phyloP scores from a whole-genome alignment of 352 stramenopile genomes.

The Pythium sukuiense region DNA sequence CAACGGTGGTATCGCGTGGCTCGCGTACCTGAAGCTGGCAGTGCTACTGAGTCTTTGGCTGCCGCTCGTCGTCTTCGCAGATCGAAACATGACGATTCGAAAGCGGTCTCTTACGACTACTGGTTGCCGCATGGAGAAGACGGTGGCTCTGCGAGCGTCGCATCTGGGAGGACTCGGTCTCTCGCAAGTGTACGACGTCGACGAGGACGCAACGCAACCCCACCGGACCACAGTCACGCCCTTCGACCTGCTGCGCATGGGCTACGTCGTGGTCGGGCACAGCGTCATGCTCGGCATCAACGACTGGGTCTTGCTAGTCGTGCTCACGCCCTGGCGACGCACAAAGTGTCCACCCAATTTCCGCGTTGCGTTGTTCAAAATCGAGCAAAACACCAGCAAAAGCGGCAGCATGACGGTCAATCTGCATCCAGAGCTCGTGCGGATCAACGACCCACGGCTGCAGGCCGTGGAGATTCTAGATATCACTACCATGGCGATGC shows the following conservation, averaged over 20 bases:
- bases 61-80: constrained; percentile 31
- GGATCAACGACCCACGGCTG: constrained; percentile 35
- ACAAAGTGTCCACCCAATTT: constrained; percentile 28
- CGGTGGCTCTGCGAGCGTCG: constrained; percentile 2
- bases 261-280: constrained; percentile 18
- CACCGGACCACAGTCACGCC: background rate
- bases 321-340: constrained; percentile 23
- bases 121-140: constrained; percentile 8
- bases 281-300: constrained; percentile 13
- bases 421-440: constrained; percentile 27
- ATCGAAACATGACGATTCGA: constrained; percentile 28
- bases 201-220: background rate
- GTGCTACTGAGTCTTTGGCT: constrained; percentile 36
- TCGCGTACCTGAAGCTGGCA: constrained; percentile 41
- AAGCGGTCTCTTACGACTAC: constrained; percentile 24
- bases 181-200: background rate
- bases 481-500: constrained; percentile 9
- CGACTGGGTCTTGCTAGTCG: constrained; percentile 25
- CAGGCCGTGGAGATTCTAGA: constrained; percentile 20
- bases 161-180: constrained; percentile 16
- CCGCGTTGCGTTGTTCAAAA: constrained; percentile 31
- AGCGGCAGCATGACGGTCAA: background rate
- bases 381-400: constrained; percentile 4
- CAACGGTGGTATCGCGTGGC: constrained; percentile 30
- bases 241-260: constrained; percentile 16